Evolutionary conservation across 1,284 basidiomycete species (phyloP), one percentile per base, ranked within the genome.

Genomic region (Trichosporon coremiiforme): DNA sequence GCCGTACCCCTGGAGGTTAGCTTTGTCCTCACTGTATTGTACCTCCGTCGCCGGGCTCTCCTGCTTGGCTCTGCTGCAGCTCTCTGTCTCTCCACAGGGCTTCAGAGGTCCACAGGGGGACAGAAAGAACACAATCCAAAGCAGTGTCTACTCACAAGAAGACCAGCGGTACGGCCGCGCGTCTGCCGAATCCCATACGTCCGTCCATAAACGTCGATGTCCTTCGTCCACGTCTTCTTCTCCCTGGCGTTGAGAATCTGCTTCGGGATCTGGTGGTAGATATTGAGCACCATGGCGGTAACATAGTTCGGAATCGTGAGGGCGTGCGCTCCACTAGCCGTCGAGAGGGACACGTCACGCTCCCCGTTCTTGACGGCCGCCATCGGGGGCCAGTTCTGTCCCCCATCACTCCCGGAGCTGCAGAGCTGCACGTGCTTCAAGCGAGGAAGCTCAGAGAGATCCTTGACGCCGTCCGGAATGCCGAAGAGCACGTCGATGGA

Each of bases 321-420:
- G 1, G 80, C 81, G 71, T 84, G 82, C 8, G 78, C 79, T 4
- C 82, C 83, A 62, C 73, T 75, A 12, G 80, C 80, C 9, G 78
- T 80, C 9, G 71, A 69, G 22, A 82, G 70, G 6, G 75, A 77
- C 7, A 82, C 71, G 17, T 69, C 68, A 6, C 57, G 29, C 29
- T 33, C 22, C 12, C 57, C 57, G 17, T 17, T 29, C 57, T 62
- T 33, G 57, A 62, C 57, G 31, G 31, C 57, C 7, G 57, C 29
- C 57, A 62, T 31, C 22, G 66, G 68, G 3, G 64, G 66, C 57
- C 36, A 66, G 20, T 4, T 25, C 65, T 25, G 65, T 45, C 38
- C 66, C 20, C 68, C 72, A 65, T 81, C 80, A 7, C 72, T 74
- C 13, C 80, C 81, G 8, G 80, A 77, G 20, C 67, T 71, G 13